These are phyloP conservation scores for Chaetomium sp. DNA, from an alignment of 2,329 filamentous ascomycete genomes.

Conservation along the genomic window DNA sequence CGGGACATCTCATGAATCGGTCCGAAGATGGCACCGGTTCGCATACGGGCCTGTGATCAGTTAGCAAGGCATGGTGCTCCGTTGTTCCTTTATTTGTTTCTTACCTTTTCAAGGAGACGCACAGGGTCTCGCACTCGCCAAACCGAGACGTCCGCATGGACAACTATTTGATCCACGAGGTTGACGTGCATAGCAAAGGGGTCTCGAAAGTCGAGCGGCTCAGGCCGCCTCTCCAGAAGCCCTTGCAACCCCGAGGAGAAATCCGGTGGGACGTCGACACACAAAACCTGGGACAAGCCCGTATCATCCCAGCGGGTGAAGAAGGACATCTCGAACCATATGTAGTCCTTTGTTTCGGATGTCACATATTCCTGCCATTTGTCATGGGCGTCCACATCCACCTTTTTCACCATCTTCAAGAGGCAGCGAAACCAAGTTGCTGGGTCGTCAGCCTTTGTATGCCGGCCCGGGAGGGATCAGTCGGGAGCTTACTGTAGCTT, in stretches of 20 bases:
- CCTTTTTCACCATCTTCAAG: constrained; percentile 30
- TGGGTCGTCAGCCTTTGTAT: constrained; percentile 4
- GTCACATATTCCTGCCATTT: constrained; percentile 24
- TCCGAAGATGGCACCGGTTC: constrained; percentile 24
- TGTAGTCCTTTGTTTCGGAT: constrained; percentile 24
- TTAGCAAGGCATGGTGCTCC: not conserved
- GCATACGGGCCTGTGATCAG: constrained; percentile 14
- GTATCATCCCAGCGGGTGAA: constrained; percentile 29
- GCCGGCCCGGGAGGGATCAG: not conserved
- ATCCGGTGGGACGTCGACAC: constrained; percentile 26
- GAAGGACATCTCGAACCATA: constrained; percentile 31
- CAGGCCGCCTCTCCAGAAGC: constrained; percentile 1
- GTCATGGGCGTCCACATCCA: constrained; percentile 15
- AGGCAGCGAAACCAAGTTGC: constrained; percentile 32
- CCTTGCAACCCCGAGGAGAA: constrained; percentile 11
- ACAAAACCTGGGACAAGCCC: constrained; percentile 22
- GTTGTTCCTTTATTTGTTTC: not conserved
- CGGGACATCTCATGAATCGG: constrained; percentile 29
- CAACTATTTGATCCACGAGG: constrained; percentile 28
- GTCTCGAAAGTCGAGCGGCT: constrained; percentile 22
- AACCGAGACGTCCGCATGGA: constrained; percentile 29
- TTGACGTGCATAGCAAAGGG: constrained; percentile 28
- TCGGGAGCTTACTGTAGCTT: constrained; percentile 18
- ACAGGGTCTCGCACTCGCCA: constrained; percentile 32
- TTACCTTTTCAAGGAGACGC: constrained; percentile 28